Percentiles rank a stretch among this genome's conserved stretches.
These are phyloP conservation scores for Pseudogymnoascus sp. DNA, from an alignment of 2,329 filamentous ascomycete species.

Conservation along the genomic window DNA sequence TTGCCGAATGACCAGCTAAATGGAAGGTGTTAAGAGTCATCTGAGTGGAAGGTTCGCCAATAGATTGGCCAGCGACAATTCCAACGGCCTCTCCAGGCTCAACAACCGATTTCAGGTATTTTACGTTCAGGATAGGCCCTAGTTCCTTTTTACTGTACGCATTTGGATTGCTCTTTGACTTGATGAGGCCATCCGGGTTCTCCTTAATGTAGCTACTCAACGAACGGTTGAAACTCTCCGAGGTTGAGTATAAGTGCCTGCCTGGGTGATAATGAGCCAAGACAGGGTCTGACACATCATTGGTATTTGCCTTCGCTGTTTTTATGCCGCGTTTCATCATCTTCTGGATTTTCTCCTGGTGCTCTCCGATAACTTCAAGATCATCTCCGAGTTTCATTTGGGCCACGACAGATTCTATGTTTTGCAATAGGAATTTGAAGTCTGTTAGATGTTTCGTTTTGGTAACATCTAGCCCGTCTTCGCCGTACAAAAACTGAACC, in stretches of 20 bases:
- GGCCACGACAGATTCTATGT: constrained; percentile 70
- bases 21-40: constrained; percentile 99
- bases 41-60: constrained; percentile 95
- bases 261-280: constrained; percentile 65
- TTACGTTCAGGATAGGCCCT: constrained; percentile 76
- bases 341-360: constrained; percentile 50
- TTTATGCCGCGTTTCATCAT: constrained; percentile 75
- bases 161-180: constrained; percentile 36
- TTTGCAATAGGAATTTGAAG: constrained; percentile 83
- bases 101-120: constrained; percentile 85
- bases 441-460: constrained; percentile 88
- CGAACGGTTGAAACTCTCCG: constrained; percentile 70
- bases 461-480: constrained; percentile 88
- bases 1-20: constrained; percentile 94
- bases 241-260: constrained; percentile 74
- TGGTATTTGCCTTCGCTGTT: constrained; percentile 49
- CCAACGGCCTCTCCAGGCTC: constrained; percentile 95
- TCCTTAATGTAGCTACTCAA: constrained; percentile 69
- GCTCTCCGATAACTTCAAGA: constrained; percentile 58
- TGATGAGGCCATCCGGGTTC: constrained; percentile 58
- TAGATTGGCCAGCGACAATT: constrained; percentile 91
- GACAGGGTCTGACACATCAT: constrained; percentile 59
- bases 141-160: constrained; percentile 34
- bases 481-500: constrained; percentile 92
- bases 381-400: constrained; percentile 59